These are phyloP conservation scores for Bocquillonia castaneifolia DNA, from an alignment of 441 rosid species.

Conservation along the genomic window DNA sequence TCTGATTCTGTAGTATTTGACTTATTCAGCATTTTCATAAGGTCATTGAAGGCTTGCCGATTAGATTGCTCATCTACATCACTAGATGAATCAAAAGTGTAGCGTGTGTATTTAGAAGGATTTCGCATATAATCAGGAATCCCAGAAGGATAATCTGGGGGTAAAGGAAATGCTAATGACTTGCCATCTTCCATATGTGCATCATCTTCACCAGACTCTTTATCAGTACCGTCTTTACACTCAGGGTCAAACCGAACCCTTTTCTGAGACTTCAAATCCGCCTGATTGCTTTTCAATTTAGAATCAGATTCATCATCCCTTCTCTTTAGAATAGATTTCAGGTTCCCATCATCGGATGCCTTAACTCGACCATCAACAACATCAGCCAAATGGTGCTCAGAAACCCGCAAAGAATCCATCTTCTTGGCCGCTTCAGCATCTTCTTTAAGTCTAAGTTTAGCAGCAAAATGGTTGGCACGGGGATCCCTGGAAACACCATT, in stretches of 20 bases:
- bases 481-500: slow-evolving; percentile 52
- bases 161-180: slow-evolving; percentile 16
- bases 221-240: slow-evolving; percentile 27
- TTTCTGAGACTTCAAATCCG: slow-evolving; percentile 53
- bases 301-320: slow-evolving; percentile 43
- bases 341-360: slow-evolving; percentile 32
- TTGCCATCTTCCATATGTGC: slow-evolving; percentile 31
- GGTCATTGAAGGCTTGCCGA: slow-evolving; percentile 63
- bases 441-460: slow-evolving; percentile 65
- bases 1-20: slow-evolving; percentile 33
- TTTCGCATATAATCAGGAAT: slow-evolving; percentile 76
- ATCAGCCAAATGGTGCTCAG: slow-evolving; percentile 31
- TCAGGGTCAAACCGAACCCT: slow-evolving; percentile 79
- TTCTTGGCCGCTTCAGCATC: slow-evolving; percentile 75
- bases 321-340: slow-evolving; percentile 76
- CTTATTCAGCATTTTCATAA: slow-evolving; percentile 47
- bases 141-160: slow-evolving; percentile 41
- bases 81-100: slow-evolving; percentile 51
- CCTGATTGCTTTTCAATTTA: slow-evolving; percentile 22
- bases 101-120: slow-evolving; percentile 70
- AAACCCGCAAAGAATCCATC: slow-evolving; percentile 51
- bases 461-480: slow-evolving; percentile 69
- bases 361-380: slow-evolving; percentile 9
- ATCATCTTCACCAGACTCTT: slow-evolving; percentile 31
- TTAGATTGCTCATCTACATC: slow-evolving; percentile 74